Percentiles rank a stretch among this genome's conserved stretches.
Conservation (phyloP, 495 filamentous ascomycete genomes). For the Aspergillus bridgeri region DNA sequence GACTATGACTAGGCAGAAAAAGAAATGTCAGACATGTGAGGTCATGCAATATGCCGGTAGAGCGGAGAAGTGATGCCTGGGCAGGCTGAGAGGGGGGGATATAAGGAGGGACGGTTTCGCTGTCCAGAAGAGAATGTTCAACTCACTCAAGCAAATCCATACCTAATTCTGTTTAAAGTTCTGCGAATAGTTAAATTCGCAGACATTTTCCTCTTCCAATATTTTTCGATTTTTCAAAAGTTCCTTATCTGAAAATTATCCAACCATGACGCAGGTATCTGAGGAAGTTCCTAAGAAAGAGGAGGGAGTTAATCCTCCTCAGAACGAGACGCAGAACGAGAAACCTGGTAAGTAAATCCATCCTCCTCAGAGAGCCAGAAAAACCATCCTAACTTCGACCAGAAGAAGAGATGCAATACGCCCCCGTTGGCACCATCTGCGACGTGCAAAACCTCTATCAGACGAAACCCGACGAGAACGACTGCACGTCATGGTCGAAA, state of each 20-base stretch:
- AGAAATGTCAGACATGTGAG: neutral
- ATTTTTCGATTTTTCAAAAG: neutral
- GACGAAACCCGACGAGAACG: conserved; percentile 23
- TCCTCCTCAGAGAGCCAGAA: neutral
- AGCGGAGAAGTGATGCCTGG: neutral
- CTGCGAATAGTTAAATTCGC: neutral
- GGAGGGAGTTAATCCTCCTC: neutral
- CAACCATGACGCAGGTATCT: neutral
- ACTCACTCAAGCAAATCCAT: neutral
- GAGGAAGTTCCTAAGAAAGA: neutral
- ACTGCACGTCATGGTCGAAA: conserved; percentile 30
- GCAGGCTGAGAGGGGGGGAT: neutral
- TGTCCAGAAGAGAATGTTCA: neutral
- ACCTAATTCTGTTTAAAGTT: neutral
- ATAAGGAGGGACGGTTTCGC: neutral
- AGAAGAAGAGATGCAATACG: neutral
- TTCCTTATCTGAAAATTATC: neutral
- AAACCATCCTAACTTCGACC: neutral
- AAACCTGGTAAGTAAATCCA: neutral
- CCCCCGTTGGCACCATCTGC: conserved; percentile 23
- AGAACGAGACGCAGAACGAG: neutral
- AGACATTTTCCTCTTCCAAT: neutral
- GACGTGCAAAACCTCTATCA: conserved; percentile 32
- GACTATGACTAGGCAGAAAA: neutral
- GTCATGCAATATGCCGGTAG: neutral